phyloP scores from a whole-genome alignment of 352 stramenopile species.

The Phytophthora palmivora region DNA sequence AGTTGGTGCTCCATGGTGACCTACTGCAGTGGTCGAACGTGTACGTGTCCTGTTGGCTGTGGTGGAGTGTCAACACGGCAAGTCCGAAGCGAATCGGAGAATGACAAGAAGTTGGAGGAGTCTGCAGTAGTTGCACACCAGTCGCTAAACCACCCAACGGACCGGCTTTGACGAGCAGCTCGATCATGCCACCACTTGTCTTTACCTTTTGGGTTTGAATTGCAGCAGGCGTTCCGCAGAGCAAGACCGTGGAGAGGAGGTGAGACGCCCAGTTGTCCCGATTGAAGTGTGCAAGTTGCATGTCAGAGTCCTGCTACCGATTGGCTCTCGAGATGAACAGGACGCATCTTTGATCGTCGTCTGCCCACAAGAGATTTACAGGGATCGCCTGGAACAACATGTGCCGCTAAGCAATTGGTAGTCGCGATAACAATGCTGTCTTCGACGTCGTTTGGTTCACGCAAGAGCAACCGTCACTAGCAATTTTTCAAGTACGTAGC shows the following conservation, averaged over 20 bases:
- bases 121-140: slow-evolving; percentile 14
- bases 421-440: slow-evolving; percentile 25
- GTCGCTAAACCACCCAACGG: slow-evolving; percentile 32
- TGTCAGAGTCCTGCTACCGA: slow-evolving; percentile 23
- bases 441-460: not conserved
- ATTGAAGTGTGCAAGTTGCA: slow-evolving; percentile 21
- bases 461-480: too few relatives aligned
- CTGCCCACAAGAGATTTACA: slow-evolving; percentile 24
- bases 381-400: slow-evolving; percentile 2
- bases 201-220: slow-evolving; percentile 31
- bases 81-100: slow-evolving; percentile 21
- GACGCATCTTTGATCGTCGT: slow-evolving; percentile 18
- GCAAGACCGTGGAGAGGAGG: slow-evolving; percentile 4
- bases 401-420: slow-evolving; percentile 13
- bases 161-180: slow-evolving; percentile 24
- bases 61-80: not conserved
- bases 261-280: slow-evolving; percentile 17
- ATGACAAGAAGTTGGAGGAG: slow-evolving; percentile 16
- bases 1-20: slow-evolving; percentile 44
- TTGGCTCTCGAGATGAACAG: slow-evolving; percentile 15
- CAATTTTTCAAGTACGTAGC: too few relatives aligned
- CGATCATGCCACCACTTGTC: slow-evolving; percentile 26
- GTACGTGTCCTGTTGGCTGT: slow-evolving; percentile 4
- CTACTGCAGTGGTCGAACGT: not conserved
- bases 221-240: not conserved